A percentile compares a stretch with the other conserved stretches of the same genome.
These are phyloP conservation scores for Colletotrichum trifolii DNA, from an alignment of 2,329 filamentous ascomycete genomes.

Conservation along the genomic window DNA sequence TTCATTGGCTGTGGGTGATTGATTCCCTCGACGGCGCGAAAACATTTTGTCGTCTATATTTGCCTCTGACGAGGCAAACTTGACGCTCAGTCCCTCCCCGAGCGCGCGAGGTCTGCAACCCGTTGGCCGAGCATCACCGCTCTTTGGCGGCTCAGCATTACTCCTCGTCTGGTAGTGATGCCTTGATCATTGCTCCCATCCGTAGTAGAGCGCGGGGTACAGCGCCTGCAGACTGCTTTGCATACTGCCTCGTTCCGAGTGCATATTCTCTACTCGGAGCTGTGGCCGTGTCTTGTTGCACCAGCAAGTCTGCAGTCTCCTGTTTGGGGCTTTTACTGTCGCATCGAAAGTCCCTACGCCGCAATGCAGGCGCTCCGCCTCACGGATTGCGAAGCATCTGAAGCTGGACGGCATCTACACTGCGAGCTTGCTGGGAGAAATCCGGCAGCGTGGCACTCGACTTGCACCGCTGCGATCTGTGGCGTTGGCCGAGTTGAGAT, in stretches of 20 bases:
- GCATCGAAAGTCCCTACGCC: slow-evolving; percentile 8
- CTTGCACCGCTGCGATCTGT: not conserved
- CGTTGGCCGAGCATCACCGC: not conserved
- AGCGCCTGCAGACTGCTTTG: no score
- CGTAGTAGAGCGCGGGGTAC: no score
- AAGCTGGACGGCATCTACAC: not conserved
- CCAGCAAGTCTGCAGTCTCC: not conserved
- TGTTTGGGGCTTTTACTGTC: slow-evolving; percentile 26
- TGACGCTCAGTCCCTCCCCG: slow-evolving; percentile 12
- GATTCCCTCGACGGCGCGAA: not conserved
- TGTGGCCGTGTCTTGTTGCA: not conserved
- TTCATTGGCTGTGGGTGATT: slow-evolving; percentile 6
- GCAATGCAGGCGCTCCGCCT: slow-evolving; percentile 19
- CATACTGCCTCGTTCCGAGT: no score
- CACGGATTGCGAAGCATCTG: slow-evolving; percentile 16
- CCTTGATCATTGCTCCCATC: no score
- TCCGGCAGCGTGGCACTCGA: not conserved
- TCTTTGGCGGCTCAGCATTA: no score
- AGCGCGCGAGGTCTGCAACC: slow-evolving; percentile 1
- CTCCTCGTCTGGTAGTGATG: no score
- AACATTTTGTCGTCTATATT: not conserved
- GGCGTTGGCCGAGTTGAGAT: slow-evolving; percentile 12
- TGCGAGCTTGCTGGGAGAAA: not conserved
- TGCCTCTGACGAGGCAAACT: not conserved
- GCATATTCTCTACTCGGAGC: no score